Evolutionary conservation across 2,329 filamentous ascomycete species (phyloP), one percentile per base, ranked within the genome.

Genomic region (Annulohypoxylon truncatum): DNA sequence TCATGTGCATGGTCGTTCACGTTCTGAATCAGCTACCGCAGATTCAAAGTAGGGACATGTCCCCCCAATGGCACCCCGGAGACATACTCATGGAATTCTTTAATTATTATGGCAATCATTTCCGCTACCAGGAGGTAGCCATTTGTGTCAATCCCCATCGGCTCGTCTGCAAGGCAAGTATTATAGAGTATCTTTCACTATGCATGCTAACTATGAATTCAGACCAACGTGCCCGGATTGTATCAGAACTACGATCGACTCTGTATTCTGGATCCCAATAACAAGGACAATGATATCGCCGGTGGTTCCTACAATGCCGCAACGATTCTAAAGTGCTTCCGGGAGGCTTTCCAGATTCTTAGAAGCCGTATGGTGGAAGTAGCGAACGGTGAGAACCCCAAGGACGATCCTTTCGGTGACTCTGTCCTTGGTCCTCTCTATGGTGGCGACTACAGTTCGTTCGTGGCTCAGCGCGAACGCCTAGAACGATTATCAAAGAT

Each of bases 261-360:
- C 1, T 92, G 91, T 7, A 97, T 99, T 73, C 91, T 97, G 63
- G 96, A 99, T 75, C 96, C 96, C 0, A 97, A 98, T 77, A 92
- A 92, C 63, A 77, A 87, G 0, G 81, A 85, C 24, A 98, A 98
- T 77, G 96, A 99, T 74, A 96, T 99, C 24, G 90, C 96, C 0
- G 94, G 94, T 8, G 94, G 94, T 8, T 96, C 94, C 0, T 85
- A 83, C 47, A 91, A 92, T 70, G 92, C 91, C 6, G 70, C 79
- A 0, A 82, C 86, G 7, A 92, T 97, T 51, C 82, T 92, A 69
- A 76, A 82, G n/a, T 83, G 85, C 10, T 98, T 99, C 77, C 81
- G 85, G 0, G 80, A 88, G 1, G 92, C 92, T 0, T 86, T 89
- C 74, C 74, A 82, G 8, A 77, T 77, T 2, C 79, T 97, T 13